Conservation (phyloP, 306 rosid species). For the Boehmeria nivea region DNA sequence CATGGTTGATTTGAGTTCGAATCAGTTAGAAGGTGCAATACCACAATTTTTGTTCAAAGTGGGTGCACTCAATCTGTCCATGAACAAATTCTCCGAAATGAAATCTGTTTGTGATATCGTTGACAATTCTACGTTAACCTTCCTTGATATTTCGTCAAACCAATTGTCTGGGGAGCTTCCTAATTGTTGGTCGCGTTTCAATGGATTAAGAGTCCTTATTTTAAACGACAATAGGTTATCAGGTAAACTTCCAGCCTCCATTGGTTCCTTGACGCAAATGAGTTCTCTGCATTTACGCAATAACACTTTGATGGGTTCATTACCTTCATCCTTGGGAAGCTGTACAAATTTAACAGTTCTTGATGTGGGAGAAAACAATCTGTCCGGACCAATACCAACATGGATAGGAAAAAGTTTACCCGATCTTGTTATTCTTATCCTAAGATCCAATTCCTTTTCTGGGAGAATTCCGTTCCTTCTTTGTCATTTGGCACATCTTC, state of each 20-base stretch:
- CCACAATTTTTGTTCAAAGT: neutral
- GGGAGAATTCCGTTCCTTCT: neutral
- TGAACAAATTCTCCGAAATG: neutral
- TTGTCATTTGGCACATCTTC: neutral
- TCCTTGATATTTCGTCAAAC: slow-evolving; percentile 5
- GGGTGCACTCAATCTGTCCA: slow-evolving; percentile 3
- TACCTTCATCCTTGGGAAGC: neutral
- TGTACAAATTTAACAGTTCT: neutral
- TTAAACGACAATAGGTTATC: slow-evolving; percentile 1
- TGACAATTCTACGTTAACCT: neutral
- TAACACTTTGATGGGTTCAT: slow-evolving; percentile 1
- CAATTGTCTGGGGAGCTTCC: too few relatives aligned
- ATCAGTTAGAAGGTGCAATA: slow-evolving; percentile 8
- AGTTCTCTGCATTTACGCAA: neutral
- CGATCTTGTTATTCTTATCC: neutral
- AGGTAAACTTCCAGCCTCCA: neutral
- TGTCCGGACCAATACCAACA: slow-evolving; percentile 5
- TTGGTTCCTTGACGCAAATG: neutral
- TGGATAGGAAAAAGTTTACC: slow-evolving; percentile 3
- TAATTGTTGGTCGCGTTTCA: neutral
- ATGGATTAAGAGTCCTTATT: neutral
- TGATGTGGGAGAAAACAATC: slow-evolving; percentile 14
- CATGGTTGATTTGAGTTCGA: neutral
- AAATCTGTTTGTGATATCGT: neutral
- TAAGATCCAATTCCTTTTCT: too few relatives aligned